Base-by-base conservation (phyloP, 2,329 filamentous ascomycete genomes). In the Ascochyta koolunga region DNA sequence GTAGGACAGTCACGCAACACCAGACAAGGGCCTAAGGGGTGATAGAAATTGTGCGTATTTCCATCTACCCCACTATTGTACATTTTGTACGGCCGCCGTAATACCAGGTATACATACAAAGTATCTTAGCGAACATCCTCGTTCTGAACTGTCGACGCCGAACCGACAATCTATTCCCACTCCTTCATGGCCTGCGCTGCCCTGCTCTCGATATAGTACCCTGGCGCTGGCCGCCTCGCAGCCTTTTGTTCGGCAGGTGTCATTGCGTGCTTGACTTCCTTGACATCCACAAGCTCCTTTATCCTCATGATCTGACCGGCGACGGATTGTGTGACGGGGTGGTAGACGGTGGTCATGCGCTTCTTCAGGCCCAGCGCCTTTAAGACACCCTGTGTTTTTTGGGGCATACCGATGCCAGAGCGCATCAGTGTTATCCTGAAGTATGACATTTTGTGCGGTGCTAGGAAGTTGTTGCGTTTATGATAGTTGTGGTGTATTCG, bases 241-340 rank as follows among this genome's bases (percentile, higher is more conserved):
- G 82, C 84, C 77, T 86, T 86, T 69, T 96, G 82, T 79, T 96
- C 85, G 50, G 78, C 76, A 70, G 86, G 84, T 7, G 82, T 87
- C 76, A 91, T 73, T 27, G 82, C 75, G 58, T 78, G 73, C 29
- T 87, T 86, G 38, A 96, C 91, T 78, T 96, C 92, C 63, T 86
- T 80, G 31, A 96, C 91, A 48, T 85, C 82, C 39, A 97, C 90
- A 59, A 97, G 80, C 78, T 97, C 93, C 81, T 97, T 97, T 66
- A 97, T 91, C 76, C 89, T 89, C 82, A 97, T 89, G 70, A 97
- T 91, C 80, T 96, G 91, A 72, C 93, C 93, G 9, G 93, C 93
- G 58, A 91, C 86, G 64, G 91, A 87, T 36, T 87, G 86, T 58
- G 84, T 84, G 58, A 96, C 91, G 32, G 90, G 89, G 77, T 96